These are phyloP conservation scores for Prototheca wickerhamii DNA, from an alignment of 163 green algal genomes.

Conservation along the genomic window DNA sequence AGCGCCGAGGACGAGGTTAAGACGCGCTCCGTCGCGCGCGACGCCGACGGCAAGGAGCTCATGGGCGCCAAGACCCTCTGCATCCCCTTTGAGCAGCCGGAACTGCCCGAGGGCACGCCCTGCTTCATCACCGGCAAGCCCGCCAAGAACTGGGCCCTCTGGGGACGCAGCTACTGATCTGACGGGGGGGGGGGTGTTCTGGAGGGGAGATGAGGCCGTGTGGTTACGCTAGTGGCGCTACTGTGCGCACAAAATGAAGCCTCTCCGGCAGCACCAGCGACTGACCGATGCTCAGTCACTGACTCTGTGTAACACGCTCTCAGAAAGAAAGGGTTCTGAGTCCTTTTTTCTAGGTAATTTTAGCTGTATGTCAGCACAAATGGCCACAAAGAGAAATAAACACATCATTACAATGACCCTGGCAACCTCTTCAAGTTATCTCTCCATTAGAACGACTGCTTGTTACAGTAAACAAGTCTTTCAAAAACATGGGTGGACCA, in stretches of 20 bases:
- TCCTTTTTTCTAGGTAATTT: background rate
- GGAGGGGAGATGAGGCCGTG: background rate
- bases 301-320: no score
- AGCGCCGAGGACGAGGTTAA: constrained; percentile 90
- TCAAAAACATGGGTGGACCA: no score
- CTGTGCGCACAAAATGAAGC: no score
- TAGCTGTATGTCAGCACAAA: no score
- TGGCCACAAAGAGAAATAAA: no score
- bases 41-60: constrained; percentile 55
- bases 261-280: no score
- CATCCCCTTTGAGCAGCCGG: constrained; percentile 80
- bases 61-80: constrained; percentile 96
- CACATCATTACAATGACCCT: no score
- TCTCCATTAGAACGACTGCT: no score
- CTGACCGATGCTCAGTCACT: no score
- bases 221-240: no score
- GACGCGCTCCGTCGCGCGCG: constrained; percentile 63
- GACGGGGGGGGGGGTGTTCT: background rate
- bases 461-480: no score
- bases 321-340: background rate
- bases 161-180: constrained; percentile 83
- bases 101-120: constrained; percentile 60
- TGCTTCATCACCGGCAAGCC: constrained; percentile 92
- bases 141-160: constrained; percentile 94
- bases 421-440: no score